Evolutionary conservation across 768 basidiomycete genomes (phyloP), one percentile per base, ranked within the genome.

Genomic region (Gautieria morchelliformis): DNA sequence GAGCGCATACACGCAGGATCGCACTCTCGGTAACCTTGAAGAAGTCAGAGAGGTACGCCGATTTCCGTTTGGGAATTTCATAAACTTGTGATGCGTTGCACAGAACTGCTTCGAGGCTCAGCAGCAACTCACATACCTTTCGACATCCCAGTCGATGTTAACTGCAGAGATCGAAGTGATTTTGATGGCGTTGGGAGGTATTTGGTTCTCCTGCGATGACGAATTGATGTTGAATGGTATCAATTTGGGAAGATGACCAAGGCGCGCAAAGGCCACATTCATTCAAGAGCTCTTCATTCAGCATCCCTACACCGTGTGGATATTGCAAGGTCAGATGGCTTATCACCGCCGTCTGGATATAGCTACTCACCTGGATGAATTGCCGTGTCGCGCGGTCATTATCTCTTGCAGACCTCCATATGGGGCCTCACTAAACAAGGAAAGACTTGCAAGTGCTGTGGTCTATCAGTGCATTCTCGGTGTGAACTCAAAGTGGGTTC

Each of bases 371-470:
- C 2, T 44, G 4, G 35, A 37, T 37, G 35, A 14, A 10, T 37
- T 37, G 35, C 14, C 10, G 35, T 37, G 35, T 10, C 8, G 10
- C 35, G 14, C 10, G 42, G 27, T 27, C 5, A 2, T 27, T 27
- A 27, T 30, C 50, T 49, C 42, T 19, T 30, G 35, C 58, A 91
- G 89, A 76, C 84, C 10, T 87, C 86, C 8, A 90, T 93, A 32
- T 92, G 90, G 89, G 91, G 90, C 9, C 72, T 92, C 45, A 86
- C 81, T 66, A 91, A 89, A 68, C 87, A 89, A 65, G 90, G 90
- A 35, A 92, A 90, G 72, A 89, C 85, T 6, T 92, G 90, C 72
- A 84, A 77, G 66, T 69, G 74, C 12, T 93, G 91, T 66, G 83
- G 85, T 1, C 69, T 92, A 51, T 84, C 85, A 19, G 89, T 92